These are phyloP conservation scores for Letharia lupina DNA, from an alignment of 495 filamentous ascomycete species.

Conservation along the genomic window DNA sequence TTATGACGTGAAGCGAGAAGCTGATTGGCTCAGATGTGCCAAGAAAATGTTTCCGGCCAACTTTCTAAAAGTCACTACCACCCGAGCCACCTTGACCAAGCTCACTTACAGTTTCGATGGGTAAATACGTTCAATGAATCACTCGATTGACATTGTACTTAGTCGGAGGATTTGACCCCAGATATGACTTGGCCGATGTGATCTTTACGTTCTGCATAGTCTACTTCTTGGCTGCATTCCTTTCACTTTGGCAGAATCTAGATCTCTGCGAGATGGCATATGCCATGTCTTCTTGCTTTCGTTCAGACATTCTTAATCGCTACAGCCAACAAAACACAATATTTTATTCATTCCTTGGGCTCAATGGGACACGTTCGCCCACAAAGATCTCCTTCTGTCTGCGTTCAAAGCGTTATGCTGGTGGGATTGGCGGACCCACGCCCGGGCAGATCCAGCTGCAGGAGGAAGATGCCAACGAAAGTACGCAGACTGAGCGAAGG, in stretches of 20 bases:
- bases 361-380: background rate
- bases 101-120: too few species aligned
- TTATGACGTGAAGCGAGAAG: background rate
- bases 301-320: background rate
- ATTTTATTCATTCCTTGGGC: background rate
- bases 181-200: background rate
- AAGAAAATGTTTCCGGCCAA: background rate
- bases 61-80: too few species aligned
- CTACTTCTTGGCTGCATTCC: background rate
- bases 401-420: constrained; percentile 11
- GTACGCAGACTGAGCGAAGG: background rate
- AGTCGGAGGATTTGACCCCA: background rate
- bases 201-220: too few species aligned
- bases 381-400: background rate
- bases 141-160: background rate
- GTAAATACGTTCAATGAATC: background rate
- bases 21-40: background rate
- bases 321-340: background rate
- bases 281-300: background rate
- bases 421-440: constrained; percentile 19
- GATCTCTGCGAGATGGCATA: background rate
- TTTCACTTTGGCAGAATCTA: background rate
- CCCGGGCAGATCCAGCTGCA: constrained; percentile 17
- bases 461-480: constrained; percentile 8
- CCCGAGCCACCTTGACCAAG: too few species aligned